Evolutionary conservation across 106 monocot species (phyloP).

Genomic region (Acorus gramineus): DNA sequence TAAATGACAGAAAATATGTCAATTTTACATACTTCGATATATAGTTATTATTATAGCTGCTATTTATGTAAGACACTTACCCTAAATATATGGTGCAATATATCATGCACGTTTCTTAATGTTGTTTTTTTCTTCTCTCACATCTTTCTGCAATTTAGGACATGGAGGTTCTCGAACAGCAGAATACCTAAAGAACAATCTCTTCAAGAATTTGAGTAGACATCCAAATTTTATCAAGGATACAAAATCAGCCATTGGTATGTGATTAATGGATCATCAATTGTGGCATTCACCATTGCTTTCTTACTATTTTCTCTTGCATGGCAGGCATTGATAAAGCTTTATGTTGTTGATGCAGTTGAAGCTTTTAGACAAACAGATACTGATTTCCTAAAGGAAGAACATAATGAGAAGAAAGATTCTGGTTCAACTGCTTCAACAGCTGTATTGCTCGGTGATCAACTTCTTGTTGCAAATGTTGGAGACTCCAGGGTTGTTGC

Average conservation of each 20-base stretch:
- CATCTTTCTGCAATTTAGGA: constrained; percentile 14
- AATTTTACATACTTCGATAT: too few relatives aligned
- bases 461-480: constrained; percentile 66
- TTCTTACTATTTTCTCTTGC: neutral
- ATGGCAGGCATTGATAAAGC: too few relatives aligned
- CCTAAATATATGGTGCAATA: too few relatives aligned
- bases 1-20: too few relatives aligned
- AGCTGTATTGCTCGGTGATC: constrained; percentile 46
- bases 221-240: constrained; percentile 60
- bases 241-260: constrained; percentile 59
- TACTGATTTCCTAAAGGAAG: constrained; percentile 32
- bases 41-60: too few relatives aligned
- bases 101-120: too few relatives aligned
- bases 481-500: constrained; percentile 71
- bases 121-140: neutral
- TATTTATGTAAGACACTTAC: too few relatives aligned
- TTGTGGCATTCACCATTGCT: constrained; percentile 9
- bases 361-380: constrained; percentile 60
- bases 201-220: constrained; percentile 60
- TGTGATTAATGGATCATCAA: constrained; percentile 30
- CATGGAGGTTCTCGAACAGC: constrained; percentile 58
- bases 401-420: constrained; percentile 38
- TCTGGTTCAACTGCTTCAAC: constrained; percentile 77
- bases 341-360: constrained; percentile 25
- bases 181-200: constrained; percentile 52